Evolutionary conservation across 2,329 filamentous ascomycete species (phyloP).

Genomic region (Graphilbum fragrans): DNA sequence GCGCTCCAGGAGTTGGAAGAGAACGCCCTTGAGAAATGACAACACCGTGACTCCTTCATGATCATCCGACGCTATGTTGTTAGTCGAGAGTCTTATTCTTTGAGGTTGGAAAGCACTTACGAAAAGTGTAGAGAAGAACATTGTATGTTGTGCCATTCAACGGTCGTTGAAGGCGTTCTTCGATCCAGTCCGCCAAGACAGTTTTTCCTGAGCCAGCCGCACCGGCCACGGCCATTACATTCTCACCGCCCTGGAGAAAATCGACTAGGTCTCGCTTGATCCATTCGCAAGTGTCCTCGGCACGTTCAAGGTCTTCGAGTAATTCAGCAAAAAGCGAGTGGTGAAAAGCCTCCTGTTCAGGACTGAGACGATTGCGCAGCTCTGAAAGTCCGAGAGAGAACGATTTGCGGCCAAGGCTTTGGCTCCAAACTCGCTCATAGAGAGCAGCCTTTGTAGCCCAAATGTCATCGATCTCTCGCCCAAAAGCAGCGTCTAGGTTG

Average conservation of each 20-base stretch:
- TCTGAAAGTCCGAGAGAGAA: conserved; percentile 15
- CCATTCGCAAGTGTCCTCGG: conserved; percentile 28
- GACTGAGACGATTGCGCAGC: conserved; percentile 20
- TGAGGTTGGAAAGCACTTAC: conserved; percentile 13
- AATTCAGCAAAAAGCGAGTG: conserved; percentile 22
- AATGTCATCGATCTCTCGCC: conserved; percentile 19
- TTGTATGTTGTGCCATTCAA: conserved; percentile 21
- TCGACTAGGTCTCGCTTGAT: conserved; percentile 20
- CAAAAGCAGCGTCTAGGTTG: conserved; percentile 24
- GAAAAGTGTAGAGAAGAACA: conserved; percentile 24
- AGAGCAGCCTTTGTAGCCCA: conserved; percentile 21
- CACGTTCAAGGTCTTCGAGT: conserved; percentile 22
- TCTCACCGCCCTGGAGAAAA: conserved; percentile 21
- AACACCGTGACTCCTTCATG: conserved; percentile 17
- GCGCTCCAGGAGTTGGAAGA: conserved; percentile 24
- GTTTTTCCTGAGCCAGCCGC: conserved; percentile 81
- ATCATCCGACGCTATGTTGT: conserved; percentile 20
- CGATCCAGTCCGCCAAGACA: conserved; percentile 52
- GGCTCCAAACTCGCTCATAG: conserved; percentile 22
- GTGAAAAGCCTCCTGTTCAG: conserved; percentile 12
- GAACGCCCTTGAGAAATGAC: conserved; percentile 22
- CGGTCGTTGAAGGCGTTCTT: conserved; percentile 25
- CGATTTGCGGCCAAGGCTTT: conserved; percentile 17
- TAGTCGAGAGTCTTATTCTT: neutral
- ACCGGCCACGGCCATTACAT: conserved; percentile 35